Percentiles rank a stretch among this genome's conserved stretches.
These are phyloP conservation scores for Corymbia citriodora DNA, from an alignment of 441 rosid genomes.

Conservation along the genomic window DNA sequence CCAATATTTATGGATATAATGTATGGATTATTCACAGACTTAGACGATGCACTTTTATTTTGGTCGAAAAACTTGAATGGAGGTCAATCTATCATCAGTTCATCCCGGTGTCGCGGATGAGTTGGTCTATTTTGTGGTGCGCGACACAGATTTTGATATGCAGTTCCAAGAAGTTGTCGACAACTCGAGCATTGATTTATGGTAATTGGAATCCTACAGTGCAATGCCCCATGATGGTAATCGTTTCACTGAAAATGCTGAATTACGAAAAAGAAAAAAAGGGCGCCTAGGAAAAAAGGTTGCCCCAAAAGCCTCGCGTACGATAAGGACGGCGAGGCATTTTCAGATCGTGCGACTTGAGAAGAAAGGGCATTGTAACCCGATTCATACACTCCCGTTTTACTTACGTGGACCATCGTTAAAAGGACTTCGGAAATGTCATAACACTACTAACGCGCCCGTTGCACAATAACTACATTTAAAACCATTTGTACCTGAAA, in stretches of 20 bases:
- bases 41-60: too few relatives aligned
- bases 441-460: background rate
- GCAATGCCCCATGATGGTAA: background rate
- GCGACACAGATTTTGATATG: background rate
- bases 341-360: background rate
- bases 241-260: background rate
- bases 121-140: too few relatives aligned
- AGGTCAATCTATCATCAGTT: too few relatives aligned
- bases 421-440: too few relatives aligned
- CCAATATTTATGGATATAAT: too few relatives aligned
- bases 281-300: background rate
- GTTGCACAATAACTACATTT: background rate
- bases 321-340: background rate
- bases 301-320: background rate
- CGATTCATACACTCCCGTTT: too few relatives aligned
- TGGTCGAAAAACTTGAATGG: too few relatives aligned
- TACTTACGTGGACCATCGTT: too few relatives aligned
- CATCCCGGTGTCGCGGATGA: too few relatives aligned
- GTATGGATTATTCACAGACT: too few relatives aligned
- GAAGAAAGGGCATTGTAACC: background rate
- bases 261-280: background rate
- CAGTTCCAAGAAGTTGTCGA: background rate
- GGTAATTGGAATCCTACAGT: background rate
- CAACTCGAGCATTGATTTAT: too few relatives aligned
- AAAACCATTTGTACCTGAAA: background rate